Conservation (phyloP, 1,284 basidiomycete species). For the Neonothopanus nambi region DNA sequence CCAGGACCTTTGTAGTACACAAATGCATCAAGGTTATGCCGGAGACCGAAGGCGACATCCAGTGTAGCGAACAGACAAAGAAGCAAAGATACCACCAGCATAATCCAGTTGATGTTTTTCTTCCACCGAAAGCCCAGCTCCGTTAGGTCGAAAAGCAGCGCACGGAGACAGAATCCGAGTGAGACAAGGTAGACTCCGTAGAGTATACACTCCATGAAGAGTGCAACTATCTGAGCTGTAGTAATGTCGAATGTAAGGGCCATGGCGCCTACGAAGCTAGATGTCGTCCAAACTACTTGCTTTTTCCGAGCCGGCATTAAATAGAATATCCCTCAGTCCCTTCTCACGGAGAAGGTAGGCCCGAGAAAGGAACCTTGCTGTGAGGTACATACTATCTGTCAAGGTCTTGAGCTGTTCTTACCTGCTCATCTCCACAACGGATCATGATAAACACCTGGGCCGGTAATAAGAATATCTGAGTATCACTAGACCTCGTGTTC, state of each 20-base stretch:
- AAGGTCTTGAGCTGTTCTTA: too few species aligned
- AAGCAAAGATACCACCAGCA: constrained; percentile 8
- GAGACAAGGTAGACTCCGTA: constrained; percentile 20
- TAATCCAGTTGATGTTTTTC: constrained; percentile 12
- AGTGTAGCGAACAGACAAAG: constrained; percentile 9
- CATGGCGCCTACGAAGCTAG: too few species aligned
- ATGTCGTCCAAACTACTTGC: too few species aligned
- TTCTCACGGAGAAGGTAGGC: too few species aligned
- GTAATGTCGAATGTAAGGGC: not conserved
- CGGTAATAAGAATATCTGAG: too few species aligned
- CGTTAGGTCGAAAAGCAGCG: constrained; percentile 1
- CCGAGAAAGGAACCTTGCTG: too few species aligned
- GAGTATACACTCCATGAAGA: constrained; percentile 11
- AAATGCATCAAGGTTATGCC: constrained; percentile 11
- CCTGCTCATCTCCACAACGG: too few species aligned
- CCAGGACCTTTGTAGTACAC: constrained; percentile 15
- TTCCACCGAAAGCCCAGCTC: not conserved
- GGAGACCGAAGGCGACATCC: constrained; percentile 6
- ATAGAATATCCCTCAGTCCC: too few species aligned
- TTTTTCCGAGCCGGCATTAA: too few species aligned
- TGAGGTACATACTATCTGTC: too few species aligned
- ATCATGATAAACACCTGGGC: too few species aligned
- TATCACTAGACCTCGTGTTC: too few species aligned
- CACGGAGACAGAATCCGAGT: constrained; percentile 5
- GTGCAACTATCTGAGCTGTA: constrained; percentile 10